Evolutionary conservation across 345 rosid species (phyloP).

Genomic region (Laguncularia racemosa): DNA sequence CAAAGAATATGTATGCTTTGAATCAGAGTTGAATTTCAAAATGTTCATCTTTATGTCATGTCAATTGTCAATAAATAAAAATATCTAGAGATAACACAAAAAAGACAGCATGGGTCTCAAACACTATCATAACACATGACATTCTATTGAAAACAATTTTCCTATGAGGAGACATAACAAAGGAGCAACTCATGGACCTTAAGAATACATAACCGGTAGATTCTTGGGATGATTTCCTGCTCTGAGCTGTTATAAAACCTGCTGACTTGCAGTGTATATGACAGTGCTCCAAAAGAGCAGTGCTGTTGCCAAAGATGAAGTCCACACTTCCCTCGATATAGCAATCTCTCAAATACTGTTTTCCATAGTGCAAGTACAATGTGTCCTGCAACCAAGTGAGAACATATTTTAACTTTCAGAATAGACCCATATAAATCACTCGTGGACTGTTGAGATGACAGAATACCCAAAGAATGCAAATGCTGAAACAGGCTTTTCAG

Average conservation of each 20-base stretch:
- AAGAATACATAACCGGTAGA: slow-evolving; percentile 84
- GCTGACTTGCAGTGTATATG: slow-evolving; percentile 91
- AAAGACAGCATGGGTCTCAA: no score
- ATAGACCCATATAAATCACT: not conserved
- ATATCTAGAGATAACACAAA: no score
- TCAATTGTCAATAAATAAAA: no score
- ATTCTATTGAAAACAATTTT: no score
- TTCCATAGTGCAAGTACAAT: slow-evolving; percentile 85
- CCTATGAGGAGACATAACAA: no score
- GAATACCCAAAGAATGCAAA: not conserved
- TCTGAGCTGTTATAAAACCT: slow-evolving; percentile 86
- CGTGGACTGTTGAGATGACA: not conserved
- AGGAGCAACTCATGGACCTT: slow-evolving; percentile 33
- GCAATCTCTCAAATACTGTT: slow-evolving; percentile 81
- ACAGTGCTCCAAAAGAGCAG: slow-evolving; percentile 89
- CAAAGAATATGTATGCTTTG: no score
- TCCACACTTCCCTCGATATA: slow-evolving; percentile 91
- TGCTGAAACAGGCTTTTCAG: no score
- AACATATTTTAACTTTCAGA: no score
- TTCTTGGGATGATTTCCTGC: slow-evolving; percentile 94
- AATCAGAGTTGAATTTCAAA: no score
- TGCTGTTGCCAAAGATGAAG: slow-evolving; percentile 94
- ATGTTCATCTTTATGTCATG: no score
- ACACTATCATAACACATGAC: no score
- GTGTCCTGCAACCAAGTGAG: slow-evolving; percentile 55